A percentile compares a stretch with the other conserved stretches of the same genome.
phyloP scores from a whole-genome alignment of 2,329 filamentous ascomycete species.

The Arthrobotrys iridis region DNA sequence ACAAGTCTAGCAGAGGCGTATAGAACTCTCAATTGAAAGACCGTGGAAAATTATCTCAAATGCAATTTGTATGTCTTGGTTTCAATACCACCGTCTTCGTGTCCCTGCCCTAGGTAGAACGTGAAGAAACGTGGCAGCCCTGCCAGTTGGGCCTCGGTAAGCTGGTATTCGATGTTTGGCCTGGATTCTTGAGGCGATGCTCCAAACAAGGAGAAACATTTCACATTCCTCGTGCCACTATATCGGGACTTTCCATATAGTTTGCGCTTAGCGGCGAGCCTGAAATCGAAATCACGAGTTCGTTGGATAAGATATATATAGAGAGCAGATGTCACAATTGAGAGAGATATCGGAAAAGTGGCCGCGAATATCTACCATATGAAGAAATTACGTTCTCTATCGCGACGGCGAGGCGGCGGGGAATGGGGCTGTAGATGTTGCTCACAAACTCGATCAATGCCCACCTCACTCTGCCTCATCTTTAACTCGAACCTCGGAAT shows the following conservation, averaged over 20 bases:
- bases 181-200: not conserved
- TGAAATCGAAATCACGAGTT: not conserved
- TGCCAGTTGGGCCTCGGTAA: not conserved
- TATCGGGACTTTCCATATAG: not conserved
- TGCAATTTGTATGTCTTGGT: too few relatives aligned
- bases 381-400: not conserved
- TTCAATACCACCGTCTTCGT: too few relatives aligned
- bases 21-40: too few relatives aligned
- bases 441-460: too few relatives aligned
- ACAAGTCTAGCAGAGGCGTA: too few relatives aligned
- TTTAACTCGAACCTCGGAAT: not conserved
- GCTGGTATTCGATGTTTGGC: not conserved
- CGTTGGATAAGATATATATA: not conserved
- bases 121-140: not conserved
- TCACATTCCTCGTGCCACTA: not conserved
- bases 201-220: not conserved
- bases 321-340: not conserved
- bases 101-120: not conserved
- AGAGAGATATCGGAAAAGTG: not conserved
- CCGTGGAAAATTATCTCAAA: too few relatives aligned
- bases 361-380: not conserved
- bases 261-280: not conserved
- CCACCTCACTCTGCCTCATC: too few relatives aligned
- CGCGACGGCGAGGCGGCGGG: not conserved
- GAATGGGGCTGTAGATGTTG: not conserved